Conservation (phyloP, 208 protist species). For the Leptomonas pyrrhocoris region DNA sequence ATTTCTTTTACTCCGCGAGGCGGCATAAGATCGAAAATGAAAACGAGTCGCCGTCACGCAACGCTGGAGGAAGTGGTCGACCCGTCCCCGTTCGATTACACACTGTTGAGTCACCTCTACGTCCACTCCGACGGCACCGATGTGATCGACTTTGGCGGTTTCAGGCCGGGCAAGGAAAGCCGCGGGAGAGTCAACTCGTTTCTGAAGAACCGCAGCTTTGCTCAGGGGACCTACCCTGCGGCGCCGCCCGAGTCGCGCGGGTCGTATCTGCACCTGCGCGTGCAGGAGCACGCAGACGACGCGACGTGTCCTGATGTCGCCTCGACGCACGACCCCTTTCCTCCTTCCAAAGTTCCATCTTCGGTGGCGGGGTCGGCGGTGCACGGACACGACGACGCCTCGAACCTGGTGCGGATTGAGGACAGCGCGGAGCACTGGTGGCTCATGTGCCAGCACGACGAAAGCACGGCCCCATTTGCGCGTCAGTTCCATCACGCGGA, state of each 20-base stretch:
- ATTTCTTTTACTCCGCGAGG: not conserved
- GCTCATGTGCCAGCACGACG: conserved; percentile 61
- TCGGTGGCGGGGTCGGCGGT: not conserved
- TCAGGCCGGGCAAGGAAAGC: conserved; percentile 32
- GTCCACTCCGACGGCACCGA: conserved; percentile 76
- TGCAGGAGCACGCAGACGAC: conserved; percentile 24
- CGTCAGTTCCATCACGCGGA: conserved; percentile 52
- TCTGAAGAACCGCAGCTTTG: conserved; percentile 52
- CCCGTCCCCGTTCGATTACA: conserved; percentile 70
- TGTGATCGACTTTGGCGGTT: conserved; percentile 80
- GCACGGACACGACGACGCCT: conserved; percentile 10
- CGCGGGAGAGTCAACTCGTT: conserved; percentile 37
- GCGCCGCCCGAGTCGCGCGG: conserved; percentile 18
- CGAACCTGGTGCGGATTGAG: conserved; percentile 60
- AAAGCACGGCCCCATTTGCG: conserved; percentile 50
- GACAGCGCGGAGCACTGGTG: conserved; percentile 73
- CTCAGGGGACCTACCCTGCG: not conserved
- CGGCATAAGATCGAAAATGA: conserved; percentile 45
- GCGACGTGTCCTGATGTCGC: not conserved
- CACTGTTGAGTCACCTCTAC: conserved; percentile 71
- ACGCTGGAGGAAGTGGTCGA: conserved; percentile 37
- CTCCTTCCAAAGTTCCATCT: not conserved
- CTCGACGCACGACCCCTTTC: not conserved
- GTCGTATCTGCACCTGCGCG: conserved; percentile 54
- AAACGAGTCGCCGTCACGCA: conserved; percentile 50